Evolutionary conservation across 148 eudicot species (phyloP).

Genomic region (Heliamphora exappendiculata): DNA sequence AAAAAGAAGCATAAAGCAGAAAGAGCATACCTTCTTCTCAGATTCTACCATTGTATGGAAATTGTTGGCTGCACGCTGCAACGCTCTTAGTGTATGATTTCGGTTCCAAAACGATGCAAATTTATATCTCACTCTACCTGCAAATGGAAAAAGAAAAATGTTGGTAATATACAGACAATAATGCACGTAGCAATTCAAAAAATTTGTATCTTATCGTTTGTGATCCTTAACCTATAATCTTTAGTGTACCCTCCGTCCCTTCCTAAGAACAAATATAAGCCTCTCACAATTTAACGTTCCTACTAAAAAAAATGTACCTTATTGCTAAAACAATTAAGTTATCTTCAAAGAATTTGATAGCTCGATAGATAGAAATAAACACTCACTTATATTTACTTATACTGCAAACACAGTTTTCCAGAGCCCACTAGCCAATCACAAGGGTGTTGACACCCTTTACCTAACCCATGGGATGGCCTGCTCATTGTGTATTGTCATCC

Average conservation of each 20-base stretch:
- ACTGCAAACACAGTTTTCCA: neutral
- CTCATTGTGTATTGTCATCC: neutral
- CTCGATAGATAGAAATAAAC: neutral
- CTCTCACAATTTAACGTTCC: neutral
- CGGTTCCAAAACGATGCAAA: constrained; percentile 99
- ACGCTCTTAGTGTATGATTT: constrained; percentile 64
- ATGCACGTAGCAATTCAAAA: neutral
- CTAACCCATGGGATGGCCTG: neutral
- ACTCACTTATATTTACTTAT: neutral
- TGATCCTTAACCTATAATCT: neutral
- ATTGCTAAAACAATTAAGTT: neutral
- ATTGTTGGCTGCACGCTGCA: constrained; percentile 61
- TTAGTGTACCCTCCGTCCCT: neutral
- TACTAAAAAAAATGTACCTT: neutral
- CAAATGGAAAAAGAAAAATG: constrained; percentile 12
- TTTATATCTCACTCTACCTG: constrained; percentile 94
- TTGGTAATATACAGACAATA: neutral
- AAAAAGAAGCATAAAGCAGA: constrained; percentile 5
- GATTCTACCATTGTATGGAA: constrained; percentile 66
- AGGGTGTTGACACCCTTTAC: neutral
- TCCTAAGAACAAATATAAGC: neutral
- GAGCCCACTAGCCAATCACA: neutral
- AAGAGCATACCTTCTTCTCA: constrained; percentile 70
- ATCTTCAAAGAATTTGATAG: neutral
- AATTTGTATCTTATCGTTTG: neutral